A percentile compares a stretch with the other conserved stretches of the same genome.
Conservation (phyloP, 371 early-diverging fungal species). For the Ecytonucleospora hepatopenaei region DNA sequence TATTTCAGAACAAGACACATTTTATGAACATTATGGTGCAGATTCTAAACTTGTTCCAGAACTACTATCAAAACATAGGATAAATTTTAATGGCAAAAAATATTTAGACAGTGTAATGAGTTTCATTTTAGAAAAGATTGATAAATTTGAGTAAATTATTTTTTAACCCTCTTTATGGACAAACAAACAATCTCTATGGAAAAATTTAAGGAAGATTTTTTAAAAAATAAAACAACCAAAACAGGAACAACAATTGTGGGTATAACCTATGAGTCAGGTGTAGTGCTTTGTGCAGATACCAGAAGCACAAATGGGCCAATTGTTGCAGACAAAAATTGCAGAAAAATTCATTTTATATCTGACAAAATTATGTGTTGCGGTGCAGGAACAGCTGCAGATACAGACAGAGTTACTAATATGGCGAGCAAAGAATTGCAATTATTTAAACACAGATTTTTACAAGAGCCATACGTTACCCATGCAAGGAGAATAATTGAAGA, state of each 20-base stretch:
- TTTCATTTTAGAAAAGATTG: constrained; percentile 38
- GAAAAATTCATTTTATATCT: constrained; percentile 90
- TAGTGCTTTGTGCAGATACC: constrained; percentile 95
- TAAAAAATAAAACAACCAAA: constrained; percentile 60
- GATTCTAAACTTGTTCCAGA: constrained; percentile 28
- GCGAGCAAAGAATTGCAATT: constrained; percentile 80
- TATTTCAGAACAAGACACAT: constrained; percentile 49
- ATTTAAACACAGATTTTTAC: constrained; percentile 73
- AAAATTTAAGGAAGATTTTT: too few species aligned
- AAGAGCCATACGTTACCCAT: constrained; percentile 73
- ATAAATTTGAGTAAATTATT: constrained; percentile 22
- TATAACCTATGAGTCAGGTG: constrained; percentile 60
- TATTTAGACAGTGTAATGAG: constrained; percentile 43
- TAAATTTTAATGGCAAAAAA: constrained; percentile 38
- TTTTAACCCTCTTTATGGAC: neutral
- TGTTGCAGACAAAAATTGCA: constrained; percentile 96
- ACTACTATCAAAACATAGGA: constrained; percentile 15
- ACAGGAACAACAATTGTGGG: constrained; percentile 89
- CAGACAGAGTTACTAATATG: constrained; percentile 78
- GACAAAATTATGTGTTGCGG: constrained; percentile 98
- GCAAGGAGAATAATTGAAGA: constrained; percentile 63
- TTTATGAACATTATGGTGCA: constrained; percentile 52
- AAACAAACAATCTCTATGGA: too few species aligned
- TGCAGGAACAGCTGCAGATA: constrained; percentile 98
- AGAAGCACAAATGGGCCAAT: constrained; percentile 91